A percentile compares a stretch with the other conserved stretches of the same genome.
phyloP scores from a whole-genome alignment of 1,139 yeast genomes.

The Yamadazyma friedrichii region DNA sequence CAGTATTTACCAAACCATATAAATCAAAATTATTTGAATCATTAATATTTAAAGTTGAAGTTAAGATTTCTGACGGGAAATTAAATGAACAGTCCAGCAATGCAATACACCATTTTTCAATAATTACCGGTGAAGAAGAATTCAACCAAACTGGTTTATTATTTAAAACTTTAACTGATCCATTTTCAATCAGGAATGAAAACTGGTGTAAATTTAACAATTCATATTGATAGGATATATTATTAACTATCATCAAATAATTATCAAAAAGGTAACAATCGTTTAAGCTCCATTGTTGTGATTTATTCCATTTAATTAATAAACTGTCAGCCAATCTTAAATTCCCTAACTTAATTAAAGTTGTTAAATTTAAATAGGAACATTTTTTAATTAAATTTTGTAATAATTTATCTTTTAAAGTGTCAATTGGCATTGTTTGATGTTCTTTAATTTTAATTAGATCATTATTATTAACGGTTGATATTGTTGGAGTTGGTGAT shows the following conservation, averaged over 20 bases:
- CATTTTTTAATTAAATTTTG: slow-evolving; percentile 26
- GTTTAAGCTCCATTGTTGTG: slow-evolving; percentile 11
- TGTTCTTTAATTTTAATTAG: slow-evolving; percentile 18
- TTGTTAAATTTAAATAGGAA: slow-evolving; percentile 22
- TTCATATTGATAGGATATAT: background rate
- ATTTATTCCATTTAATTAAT: slow-evolving; percentile 14
- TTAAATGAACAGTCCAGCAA: slow-evolving; percentile 30
- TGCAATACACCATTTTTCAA: slow-evolving; percentile 49
- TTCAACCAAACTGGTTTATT: slow-evolving; percentile 16
- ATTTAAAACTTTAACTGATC: slow-evolving; percentile 7
- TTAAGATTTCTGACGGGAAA: slow-evolving; percentile 37
- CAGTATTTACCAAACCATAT: no score
- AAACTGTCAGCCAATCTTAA: slow-evolving; percentile 39
- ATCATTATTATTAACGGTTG: slow-evolving; percentile 18
- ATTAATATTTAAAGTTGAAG: slow-evolving; percentile 29
- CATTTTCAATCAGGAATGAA: slow-evolving; percentile 9
- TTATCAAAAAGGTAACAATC: slow-evolving; percentile 36
- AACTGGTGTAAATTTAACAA: slow-evolving; percentile 8
- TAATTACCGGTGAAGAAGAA: slow-evolving; percentile 25
- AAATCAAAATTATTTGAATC: no score
- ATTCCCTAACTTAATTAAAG: slow-evolving; percentile 31
- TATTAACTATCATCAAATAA: slow-evolving; percentile 22
- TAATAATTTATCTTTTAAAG: slow-evolving; percentile 29
- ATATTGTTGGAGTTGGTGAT: slow-evolving; percentile 20
- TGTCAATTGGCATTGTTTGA: slow-evolving; percentile 17